Evolutionary conservation across 202 grass and related monocot genomes (phyloP), one percentile per base, ranked within the genome.

Genomic region (Zizania palustris): DNA sequence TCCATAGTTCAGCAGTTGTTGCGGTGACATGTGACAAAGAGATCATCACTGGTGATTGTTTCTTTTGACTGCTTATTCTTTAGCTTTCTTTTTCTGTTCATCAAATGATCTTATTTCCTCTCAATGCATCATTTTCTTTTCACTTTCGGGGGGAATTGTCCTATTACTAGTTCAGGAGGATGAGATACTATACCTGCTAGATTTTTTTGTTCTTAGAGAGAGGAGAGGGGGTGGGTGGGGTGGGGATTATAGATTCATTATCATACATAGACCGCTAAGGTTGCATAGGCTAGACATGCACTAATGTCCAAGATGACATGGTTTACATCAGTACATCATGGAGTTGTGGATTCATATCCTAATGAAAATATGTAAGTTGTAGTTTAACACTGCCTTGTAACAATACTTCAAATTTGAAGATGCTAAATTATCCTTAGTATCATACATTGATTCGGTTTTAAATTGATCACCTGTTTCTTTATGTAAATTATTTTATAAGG

Each of bases 1-100:
- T 99, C 65, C 55, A 67, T 62, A 83, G 83, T 71, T 90, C 89
- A 70, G 92, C 85, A 73, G 72, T 99, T 59, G 96, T 98, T 90
- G 87, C 89, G 64, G 82, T 99, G 40, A 93, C 92, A 56, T 92
- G 75, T 63, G 96, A 95, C 78, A 92, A 71, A 86, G 92, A 99
- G 67, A 99, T 90, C 42, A 88, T 95, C 75, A 95, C 92, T 70
- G 96, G 96, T 99, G 63, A 68, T 67, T 87, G 56, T 87, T 90
- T 81, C 65, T 68, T 71, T 82, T 67, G 33, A 51, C 67, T 72
- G 71, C 15, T 63, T 66, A 11, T 77, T 59, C 73, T 81, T 78
- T 72, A 71, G 8, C 74, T 84, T 80, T 28, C 28, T 33, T 22
- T 76, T 64, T 85, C 35, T 75, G n/a, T 18, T 71, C 72, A 1